These are phyloP conservation scores for Tilletia horrida DNA, from an alignment of 1,284 basidiomycete genomes.

Conservation along the genomic window DNA sequence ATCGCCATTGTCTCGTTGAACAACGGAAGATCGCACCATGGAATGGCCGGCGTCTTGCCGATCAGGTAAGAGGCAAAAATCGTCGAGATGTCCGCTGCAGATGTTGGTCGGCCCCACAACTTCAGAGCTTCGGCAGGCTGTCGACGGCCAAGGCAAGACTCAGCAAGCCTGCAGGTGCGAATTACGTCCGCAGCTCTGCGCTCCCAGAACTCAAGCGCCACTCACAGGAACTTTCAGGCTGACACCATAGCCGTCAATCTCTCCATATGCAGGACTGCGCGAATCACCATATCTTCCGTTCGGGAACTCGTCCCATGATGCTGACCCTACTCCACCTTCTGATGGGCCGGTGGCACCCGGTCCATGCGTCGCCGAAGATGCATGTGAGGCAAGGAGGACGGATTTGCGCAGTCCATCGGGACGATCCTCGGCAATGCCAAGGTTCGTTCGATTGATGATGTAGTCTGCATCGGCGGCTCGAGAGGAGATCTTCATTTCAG, in stretches of 20 bases:
- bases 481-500: conserved; percentile 14
- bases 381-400: conserved; percentile 5
- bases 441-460: background rate
- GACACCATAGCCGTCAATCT: conserved; percentile 54
- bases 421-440: background rate
- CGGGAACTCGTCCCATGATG: conserved; percentile 53
- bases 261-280: conserved; percentile 52
- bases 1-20: conserved; percentile 81
- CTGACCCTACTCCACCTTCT: conserved; percentile 18
- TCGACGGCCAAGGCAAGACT: conserved; percentile 13
- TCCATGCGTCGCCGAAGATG: background rate
- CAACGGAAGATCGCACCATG: conserved; percentile 82
- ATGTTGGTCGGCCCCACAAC: conserved; percentile 78
- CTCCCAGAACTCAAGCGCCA: background rate
- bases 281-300: conserved; percentile 53
- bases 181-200: background rate
- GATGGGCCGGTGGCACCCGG: conserved; percentile 2
- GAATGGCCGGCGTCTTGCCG: conserved; percentile 68
- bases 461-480: background rate
- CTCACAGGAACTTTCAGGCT: conserved; percentile 49
- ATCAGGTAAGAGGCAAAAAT: conserved; percentile 77
- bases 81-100: conserved; percentile 68
- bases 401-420: conserved; percentile 4
- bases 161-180: background rate
- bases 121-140: conserved; percentile 68